Evolutionary conservation across 331 rosid genomes (phyloP), one percentile per base, ranked within the genome.

Genomic region (Prunus yedoensis): DNA sequence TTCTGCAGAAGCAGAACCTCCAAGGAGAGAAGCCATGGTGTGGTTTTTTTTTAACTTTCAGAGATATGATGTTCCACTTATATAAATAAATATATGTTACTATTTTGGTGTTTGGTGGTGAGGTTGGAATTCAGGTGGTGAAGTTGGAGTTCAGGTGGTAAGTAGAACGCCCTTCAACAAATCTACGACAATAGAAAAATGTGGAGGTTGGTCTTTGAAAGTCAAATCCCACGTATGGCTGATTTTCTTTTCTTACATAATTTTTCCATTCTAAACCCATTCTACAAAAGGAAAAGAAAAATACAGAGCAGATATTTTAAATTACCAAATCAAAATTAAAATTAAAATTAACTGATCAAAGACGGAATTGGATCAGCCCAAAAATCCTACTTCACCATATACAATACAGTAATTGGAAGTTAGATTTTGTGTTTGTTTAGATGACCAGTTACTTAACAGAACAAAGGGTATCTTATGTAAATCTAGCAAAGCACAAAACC

Each of bases 131-230:
- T 17, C 68, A 18, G 83, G 88, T 84, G 46, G 30, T 75, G 66
- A 84, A 77, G 60, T 59, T 18, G 20, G 51, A 57, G 74, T 72
- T 79, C 83, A 66, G 86, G 87, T 76, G 93, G 92, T 85, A 86
- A 91, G 97, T 86, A 73, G 86, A 90, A 85, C 92, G 86, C 78
- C 83, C 83, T 20, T 59, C 88, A 90, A 94, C 97, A 88, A 92
- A 89, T 87, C 54, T 70, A 68, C 71, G 2, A 69, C 73, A 61
- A 17, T 76, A 66, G 68, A 47, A 50, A 32, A 73, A 64, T 12
- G 45, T 15, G 47, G 73, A 52, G 50, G 45, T 38, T 49, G 72
- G 74, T 57, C 73, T 68, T 74, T 70, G 59, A 38, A 66, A 77
- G 82, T 10, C 25, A n/a, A n/a, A 69, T 52, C 82, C 35, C 79